Conservation (phyloP, 1,139 yeast species). For the Geotrichum bryndzae region DNA sequence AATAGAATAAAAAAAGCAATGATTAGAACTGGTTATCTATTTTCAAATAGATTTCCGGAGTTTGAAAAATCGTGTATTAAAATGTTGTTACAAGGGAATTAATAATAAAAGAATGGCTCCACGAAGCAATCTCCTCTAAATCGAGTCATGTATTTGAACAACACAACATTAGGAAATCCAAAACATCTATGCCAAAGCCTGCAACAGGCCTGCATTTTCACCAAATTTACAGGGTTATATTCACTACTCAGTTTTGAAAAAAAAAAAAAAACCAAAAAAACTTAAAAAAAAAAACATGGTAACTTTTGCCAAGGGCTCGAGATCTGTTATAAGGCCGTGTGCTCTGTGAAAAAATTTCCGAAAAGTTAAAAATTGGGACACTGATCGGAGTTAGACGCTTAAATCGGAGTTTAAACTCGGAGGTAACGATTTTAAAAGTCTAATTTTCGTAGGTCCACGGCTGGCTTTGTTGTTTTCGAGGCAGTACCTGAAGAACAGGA, state of each 20-base stretch:
- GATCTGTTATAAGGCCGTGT: background rate
- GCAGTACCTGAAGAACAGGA: background rate
- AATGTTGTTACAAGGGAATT: background rate
- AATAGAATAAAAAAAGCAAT: background rate
- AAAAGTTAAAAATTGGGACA: background rate
- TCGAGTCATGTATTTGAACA: background rate
- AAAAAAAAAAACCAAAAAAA: too few species aligned
- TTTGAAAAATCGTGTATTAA: background rate
- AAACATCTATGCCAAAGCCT: too few species aligned
- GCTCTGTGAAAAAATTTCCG: background rate
- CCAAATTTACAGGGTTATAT: too few species aligned
- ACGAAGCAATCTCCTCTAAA: background rate
- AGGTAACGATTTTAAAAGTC: slow-evolving; percentile 6
- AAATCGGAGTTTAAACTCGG: background rate
- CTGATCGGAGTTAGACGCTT: background rate
- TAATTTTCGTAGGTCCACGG: slow-evolving; percentile 10
- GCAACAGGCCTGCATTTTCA: too few species aligned
- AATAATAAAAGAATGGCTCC: background rate
- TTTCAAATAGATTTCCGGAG: background rate
- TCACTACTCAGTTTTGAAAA: too few species aligned
- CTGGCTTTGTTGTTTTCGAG: background rate
- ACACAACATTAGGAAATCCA: too few species aligned
- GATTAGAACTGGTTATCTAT: background rate
- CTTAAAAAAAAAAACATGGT: background rate
- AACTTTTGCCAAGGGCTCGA: too few species aligned